Evolutionary conservation across 2,329 filamentous ascomycete species (phyloP).

Genomic region (Immersiporthe knoxdaviesiana): DNA sequence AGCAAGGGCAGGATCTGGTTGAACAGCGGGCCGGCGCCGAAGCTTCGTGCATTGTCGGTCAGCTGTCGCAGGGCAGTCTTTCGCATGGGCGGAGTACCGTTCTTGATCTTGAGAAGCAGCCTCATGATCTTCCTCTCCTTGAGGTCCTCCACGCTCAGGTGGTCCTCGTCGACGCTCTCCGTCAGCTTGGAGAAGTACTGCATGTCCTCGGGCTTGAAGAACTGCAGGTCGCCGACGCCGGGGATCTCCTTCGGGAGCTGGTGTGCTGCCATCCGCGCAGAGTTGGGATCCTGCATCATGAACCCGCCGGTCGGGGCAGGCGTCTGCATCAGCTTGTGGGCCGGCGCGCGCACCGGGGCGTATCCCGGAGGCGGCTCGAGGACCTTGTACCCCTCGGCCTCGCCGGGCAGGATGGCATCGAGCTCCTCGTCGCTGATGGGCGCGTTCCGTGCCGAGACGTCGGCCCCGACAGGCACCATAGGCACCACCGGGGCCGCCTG

Average conservation of each 20-base stretch:
- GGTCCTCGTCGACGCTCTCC: slow-evolving; percentile 89
- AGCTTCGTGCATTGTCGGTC: slow-evolving; percentile 95
- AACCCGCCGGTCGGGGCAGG: slow-evolving; percentile 81
- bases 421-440: slow-evolving; percentile 92
- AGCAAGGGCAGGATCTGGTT: slow-evolving; percentile 95
- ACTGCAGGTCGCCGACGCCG: slow-evolving; percentile 92
- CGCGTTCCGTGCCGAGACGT: slow-evolving; percentile 78
- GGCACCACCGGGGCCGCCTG: slow-evolving; percentile 58
- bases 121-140: slow-evolving; percentile 99
- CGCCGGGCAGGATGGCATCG: slow-evolving; percentile 84
- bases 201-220: slow-evolving; percentile 99
- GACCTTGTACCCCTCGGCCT: slow-evolving; percentile 90
- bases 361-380: slow-evolving; percentile 91
- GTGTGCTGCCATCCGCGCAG: slow-evolving; percentile 79
- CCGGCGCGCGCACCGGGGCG: slow-evolving; percentile 76
- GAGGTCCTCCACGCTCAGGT: slow-evolving; percentile 88
- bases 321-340: slow-evolving; percentile 75
- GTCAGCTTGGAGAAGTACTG: slow-evolving; percentile 97
- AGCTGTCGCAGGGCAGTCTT: slow-evolving; percentile 97
- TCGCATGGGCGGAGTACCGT: slow-evolving; percentile 96
- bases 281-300: slow-evolving; percentile 96
- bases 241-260: slow-evolving; percentile 94
- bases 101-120: slow-evolving; percentile 96
- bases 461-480: slow-evolving; percentile 72
- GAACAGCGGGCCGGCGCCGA: slow-evolving; percentile 91